Conservation (phyloP, 305 asterid genomes). For the Andrographis paniculata region DNA sequence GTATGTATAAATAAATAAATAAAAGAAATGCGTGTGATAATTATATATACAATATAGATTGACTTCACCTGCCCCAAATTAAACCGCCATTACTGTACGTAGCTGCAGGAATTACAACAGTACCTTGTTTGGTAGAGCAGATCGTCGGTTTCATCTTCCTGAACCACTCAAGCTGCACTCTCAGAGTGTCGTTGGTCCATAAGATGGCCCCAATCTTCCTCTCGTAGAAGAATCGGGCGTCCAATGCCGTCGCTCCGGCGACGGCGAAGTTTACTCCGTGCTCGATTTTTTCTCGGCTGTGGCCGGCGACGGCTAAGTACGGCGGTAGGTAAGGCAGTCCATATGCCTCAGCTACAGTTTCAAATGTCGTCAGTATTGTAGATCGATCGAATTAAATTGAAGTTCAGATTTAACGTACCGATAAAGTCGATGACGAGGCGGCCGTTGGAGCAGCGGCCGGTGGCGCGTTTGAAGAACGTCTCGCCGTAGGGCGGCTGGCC, state of each 20-base stretch:
- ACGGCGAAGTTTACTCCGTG: constrained; percentile 79
- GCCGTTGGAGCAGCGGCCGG: constrained; percentile 80
- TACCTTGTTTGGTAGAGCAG: constrained; percentile 55
- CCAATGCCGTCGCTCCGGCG: constrained; percentile 88
- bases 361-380: too few relatives aligned
- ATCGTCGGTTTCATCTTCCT: constrained; percentile 42
- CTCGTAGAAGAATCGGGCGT: constrained; percentile 50
- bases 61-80: too few relatives aligned
- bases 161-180: constrained; percentile 71
- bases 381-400: too few relatives aligned
- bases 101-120: too few relatives aligned
- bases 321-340: constrained; percentile 62
- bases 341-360: constrained; percentile 57
- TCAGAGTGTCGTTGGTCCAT: constrained; percentile 60
- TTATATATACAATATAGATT: too few relatives aligned
- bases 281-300: constrained; percentile 26
- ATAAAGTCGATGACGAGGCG: constrained; percentile 68
- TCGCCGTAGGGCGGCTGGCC: constrained; percentile 59
- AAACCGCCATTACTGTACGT: too few relatives aligned
- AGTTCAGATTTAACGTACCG: constrained; percentile 24
- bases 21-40: too few relatives aligned
- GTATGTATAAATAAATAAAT: too few relatives aligned
- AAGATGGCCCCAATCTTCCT: constrained; percentile 35
- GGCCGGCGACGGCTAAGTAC: constrained; percentile 34
- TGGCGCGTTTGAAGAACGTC: constrained; percentile 64